phyloP scores from a whole-genome alignment of 768 basidiomycete species.

The Tephrocybe sp. region DNA sequence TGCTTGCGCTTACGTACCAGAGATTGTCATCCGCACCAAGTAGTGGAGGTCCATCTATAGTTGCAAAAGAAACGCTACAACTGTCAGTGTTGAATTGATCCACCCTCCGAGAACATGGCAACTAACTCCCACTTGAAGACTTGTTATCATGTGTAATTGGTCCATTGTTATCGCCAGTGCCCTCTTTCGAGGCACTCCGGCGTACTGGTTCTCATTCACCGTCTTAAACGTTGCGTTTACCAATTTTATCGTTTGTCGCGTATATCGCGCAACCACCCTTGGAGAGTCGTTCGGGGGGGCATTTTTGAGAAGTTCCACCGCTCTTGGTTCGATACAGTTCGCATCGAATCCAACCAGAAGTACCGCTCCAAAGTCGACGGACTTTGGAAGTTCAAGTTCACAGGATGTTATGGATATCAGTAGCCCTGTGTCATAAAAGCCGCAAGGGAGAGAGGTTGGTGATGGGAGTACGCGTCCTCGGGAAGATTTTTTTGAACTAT shows the following conservation, averaged over 20 bases:
- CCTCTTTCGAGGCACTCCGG: background rate
- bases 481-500: too few relatives aligned
- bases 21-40: background rate
- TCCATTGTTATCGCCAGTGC: slow-evolving; percentile 4
- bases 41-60: background rate
- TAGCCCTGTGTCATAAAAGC: background rate
- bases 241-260: slow-evolving; percentile 7
- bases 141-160: slow-evolving; percentile 5
- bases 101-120: background rate
- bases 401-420: background rate
- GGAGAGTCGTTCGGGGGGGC: background rate
- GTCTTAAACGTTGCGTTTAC: slow-evolving; percentile 4
- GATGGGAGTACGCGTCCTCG: too few relatives aligned
- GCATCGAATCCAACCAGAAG: background rate
- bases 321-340: background rate
- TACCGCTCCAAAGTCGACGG: too few relatives aligned
- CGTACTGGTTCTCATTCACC: slow-evolving; percentile 5
- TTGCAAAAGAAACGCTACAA: background rate
- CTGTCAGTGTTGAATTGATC: too few relatives aligned
- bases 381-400: background rate
- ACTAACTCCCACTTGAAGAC: background rate
- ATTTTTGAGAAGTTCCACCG: background rate
- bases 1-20: background rate
- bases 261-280: background rate
- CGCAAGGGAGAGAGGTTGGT: too few relatives aligned